Base-by-base conservation (phyloP, 192 early-diverging fungal species). In the Spizellomyces sp. region DNA sequence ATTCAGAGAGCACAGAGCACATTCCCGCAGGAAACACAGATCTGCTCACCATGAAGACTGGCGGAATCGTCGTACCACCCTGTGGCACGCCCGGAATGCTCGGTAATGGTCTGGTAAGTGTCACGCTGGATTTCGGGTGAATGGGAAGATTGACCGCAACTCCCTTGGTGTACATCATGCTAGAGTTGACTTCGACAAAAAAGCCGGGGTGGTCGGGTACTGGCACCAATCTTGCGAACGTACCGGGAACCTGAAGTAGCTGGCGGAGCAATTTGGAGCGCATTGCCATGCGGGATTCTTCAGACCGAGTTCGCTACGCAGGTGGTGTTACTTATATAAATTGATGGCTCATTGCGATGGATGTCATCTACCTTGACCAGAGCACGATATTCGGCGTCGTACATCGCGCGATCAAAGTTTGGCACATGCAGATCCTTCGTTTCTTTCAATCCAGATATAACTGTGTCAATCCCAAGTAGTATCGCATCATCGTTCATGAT, bases 1-100 rank as follows among this genome's bases (percentile, higher is more conserved):
- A 45, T 14, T 45, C 44, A 12, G 12, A 64, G 21, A 64, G 63
- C 45, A 45, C 63, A 64, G 21, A 64, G 63, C 45, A 45, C 63
- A 27, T 15, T 27, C 21, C 27, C 41, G 2, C 44, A 48, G 46
- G 5, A 71, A 69, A 7, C 54, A 14, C 27, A 3, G 27, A 36
- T 36, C 27, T 36, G 3, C 27, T 36, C 65, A 81, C 81, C 81
- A 88, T 82, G 67, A 85, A 88, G 0, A 87, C 73, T 2, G 84
- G 85, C 7, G 87, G 85, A 45, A 82, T 79, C 0, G 87, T 83
- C 5, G 87, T 88, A 5, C 76, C 80, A 9, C 60, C 80, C 5
- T 44, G 55, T 1, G 87, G 87, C 0, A 88, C 85, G 17, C 87
- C 87, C 1, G 84, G 87, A 62, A 88, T 83, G 9, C 50, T 62